These are phyloP conservation scores for Rhodotorula graminis DNA, from an alignment of 768 basidiomycete species.

Conservation along the genomic window DNA sequence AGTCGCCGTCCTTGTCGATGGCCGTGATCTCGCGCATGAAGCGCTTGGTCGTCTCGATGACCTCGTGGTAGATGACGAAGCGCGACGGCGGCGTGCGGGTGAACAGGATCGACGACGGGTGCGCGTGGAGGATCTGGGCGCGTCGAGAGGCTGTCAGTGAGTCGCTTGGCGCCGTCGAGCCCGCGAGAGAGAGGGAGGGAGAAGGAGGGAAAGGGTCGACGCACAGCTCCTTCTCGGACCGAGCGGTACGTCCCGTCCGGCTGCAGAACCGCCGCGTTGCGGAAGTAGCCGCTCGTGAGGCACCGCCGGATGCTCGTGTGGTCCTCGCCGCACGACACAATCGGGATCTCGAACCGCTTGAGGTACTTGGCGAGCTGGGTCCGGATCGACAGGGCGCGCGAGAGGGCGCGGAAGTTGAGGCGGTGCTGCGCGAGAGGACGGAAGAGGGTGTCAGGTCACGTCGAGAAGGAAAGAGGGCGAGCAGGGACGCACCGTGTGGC, in stretches of 20 bases:
- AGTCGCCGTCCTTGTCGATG: slow-evolving; percentile 74
- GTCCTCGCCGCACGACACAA: slow-evolving; percentile 81
- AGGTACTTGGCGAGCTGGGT: slow-evolving; percentile 94
- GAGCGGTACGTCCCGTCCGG: slow-evolving; percentile 90
- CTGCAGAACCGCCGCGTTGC: slow-evolving; percentile 83
- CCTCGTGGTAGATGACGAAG: slow-evolving; percentile 65
- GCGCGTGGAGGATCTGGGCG: slow-evolving; percentile 71
- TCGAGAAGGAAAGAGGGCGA: no score
- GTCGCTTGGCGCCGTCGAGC: no score
- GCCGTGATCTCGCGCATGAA: slow-evolving; percentile 91
- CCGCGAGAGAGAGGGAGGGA: no score
- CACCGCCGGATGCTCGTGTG: slow-evolving; percentile 75
- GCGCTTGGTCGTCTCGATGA: slow-evolving; percentile 86
- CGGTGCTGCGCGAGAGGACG: slow-evolving; percentile 54
- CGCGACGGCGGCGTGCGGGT: slow-evolving; percentile 83
- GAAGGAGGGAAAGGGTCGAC: slow-evolving; percentile 38
- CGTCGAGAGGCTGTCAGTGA: no score
- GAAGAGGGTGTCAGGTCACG: background rate
- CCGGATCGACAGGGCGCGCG: slow-evolving; percentile 86
- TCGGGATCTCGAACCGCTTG: slow-evolving; percentile 74
- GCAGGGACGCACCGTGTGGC: slow-evolving; percentile 54
- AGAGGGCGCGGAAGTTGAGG: slow-evolving; percentile 87
- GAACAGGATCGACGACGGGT: slow-evolving; percentile 90
- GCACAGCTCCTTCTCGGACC: slow-evolving; percentile 75
- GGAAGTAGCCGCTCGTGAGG: slow-evolving; percentile 86